Base-by-base conservation (phyloP, 441 rosid species). In the Viola pubescens region DNA sequence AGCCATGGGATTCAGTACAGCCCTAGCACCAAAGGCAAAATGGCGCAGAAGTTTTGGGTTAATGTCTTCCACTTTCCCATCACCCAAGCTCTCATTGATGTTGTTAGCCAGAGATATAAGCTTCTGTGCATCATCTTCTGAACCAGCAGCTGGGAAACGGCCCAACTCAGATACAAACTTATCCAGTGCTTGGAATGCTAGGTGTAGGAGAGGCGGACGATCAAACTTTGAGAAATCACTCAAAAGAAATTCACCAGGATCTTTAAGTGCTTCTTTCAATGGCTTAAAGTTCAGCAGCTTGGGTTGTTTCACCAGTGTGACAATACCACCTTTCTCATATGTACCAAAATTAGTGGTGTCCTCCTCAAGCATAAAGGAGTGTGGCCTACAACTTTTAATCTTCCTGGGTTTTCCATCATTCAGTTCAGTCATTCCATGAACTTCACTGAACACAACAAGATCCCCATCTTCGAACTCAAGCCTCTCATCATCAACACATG, bases 401-500 rank as follows among this genome's bases (percentile, higher is more conserved):
- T 77, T 91, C 80, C 98, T 91, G 37, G 94, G 95, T 48, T 81
- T 88, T 46, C 87, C 94, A 82, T 88, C 92, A 83, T 91, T 91
- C 54, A 91, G 62, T 73, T 91, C 89, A 7, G 84, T 79, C 96
- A 88, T 88, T 56, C 98, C 98, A 19, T 86, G 87, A 66, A 91
- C 85, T 79, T 88, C 96, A 45, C 94, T 82, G 84, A 91, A 91
- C 66, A 86, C 76, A 72, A 91, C 97, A 63, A 83, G 76, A 75
- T 91, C 96, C 40, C 96, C 98, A 68, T 91, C 98, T 71, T 88
- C 83, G 77, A 91, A 86, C 68, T 86, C 95, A 64, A 91, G 92
- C 70, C 96, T 84, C 76, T 91, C 95, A 77, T 91, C 96, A 38
- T 88, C 98, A 40, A 91, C 90, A 66, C 92, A 91, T 1, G 92